Evolutionary conservation across 768 basidiomycete species (phyloP), one percentile per base, ranked within the genome.

Genomic region (Hydnomerulius pinastri): DNA sequence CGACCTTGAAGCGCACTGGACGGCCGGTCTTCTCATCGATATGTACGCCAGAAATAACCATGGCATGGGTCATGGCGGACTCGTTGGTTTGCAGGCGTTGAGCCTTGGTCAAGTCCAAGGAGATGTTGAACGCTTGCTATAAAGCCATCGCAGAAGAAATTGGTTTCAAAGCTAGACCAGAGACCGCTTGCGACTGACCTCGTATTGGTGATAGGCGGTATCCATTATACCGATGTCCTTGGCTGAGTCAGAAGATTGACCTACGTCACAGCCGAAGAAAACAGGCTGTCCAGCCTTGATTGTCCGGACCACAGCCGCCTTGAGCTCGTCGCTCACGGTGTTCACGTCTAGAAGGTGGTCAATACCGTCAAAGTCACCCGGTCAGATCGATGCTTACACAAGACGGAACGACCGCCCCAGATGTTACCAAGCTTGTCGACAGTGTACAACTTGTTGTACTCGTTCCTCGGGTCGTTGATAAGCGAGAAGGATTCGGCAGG

Each of bases 261-360:
- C 94, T 38, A 97, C 93, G 64, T 98, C 96, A 65, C 95, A 97
- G 0, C 94, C 96, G 64, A 98, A 98, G 81, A 96, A 97, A 38
- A 95, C 87, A 4, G 94, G 88, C 32, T 86, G 83, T 33, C 91
- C 89, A 21, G 89, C 87, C 70, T 92, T 92, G 74, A 96, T 81
- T 67, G 87, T 77, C 77, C 85, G 86, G 50, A 98, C 82, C 13
- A 96, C 85, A 10, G 82, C 83, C 11, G 80, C 73, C 76, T 96
- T 97, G 64, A 98, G 78, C 35, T 83, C 83, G 43, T 86, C 80
- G 55, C 85, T 83, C 57, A 89, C 81, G 1, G 92, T 92, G 73
- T 96, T 97, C 49, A 95, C 93, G 62, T 97, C 92, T 92, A 54
- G 7, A 40, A 30, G 36, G 27, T 3, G 7, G 30, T 44, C 35